Evolutionary conservation across 176 grass and related monocot genomes (phyloP).

Genomic region (Juncus effusus): DNA sequence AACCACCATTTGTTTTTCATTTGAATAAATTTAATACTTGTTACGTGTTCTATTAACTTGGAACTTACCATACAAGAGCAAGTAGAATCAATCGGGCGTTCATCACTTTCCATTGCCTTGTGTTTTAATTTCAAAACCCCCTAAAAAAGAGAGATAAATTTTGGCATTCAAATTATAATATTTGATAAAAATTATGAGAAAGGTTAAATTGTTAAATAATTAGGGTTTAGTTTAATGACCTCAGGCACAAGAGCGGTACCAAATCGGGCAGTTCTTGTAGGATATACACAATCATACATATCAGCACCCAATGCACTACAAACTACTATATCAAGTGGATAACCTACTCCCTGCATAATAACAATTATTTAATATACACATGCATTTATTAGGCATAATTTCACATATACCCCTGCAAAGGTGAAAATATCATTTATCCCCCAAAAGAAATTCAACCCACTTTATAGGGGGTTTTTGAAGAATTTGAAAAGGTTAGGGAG

Average conservation of each 20-base stretch:
- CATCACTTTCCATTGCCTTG: slow-evolving; percentile 84
- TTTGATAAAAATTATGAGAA: background rate
- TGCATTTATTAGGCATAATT: background rate
- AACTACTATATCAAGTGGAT: slow-evolving; percentile 97
- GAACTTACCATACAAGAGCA: slow-evolving; percentile 85
- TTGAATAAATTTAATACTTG: background rate
- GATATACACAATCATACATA: slow-evolving; percentile 99
- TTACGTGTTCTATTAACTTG: background rate
- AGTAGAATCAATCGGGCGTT: slow-evolving; percentile 78
- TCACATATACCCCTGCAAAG: background rate
- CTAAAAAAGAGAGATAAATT: slow-evolving; percentile 30
- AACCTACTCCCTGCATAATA: slow-evolving; percentile 80
- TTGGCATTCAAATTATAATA: slow-evolving; percentile 4
- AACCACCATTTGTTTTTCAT: slow-evolving; percentile 6
- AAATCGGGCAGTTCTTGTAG: slow-evolving; percentile 89
- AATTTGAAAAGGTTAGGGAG: too few species aligned
- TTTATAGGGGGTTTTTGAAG: too few species aligned
- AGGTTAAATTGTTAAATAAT: background rate
- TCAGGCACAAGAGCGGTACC: slow-evolving; percentile 85
- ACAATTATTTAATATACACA: background rate
- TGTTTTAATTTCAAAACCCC: slow-evolving; percentile 94
- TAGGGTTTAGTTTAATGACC: slow-evolving; percentile 39
- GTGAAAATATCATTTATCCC: background rate
- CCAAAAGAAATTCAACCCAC: background rate
- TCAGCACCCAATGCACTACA: slow-evolving; percentile 98